Base-by-base conservation (phyloP, 768 basidiomycete genomes). In the Termitomyces sp. region DNA sequence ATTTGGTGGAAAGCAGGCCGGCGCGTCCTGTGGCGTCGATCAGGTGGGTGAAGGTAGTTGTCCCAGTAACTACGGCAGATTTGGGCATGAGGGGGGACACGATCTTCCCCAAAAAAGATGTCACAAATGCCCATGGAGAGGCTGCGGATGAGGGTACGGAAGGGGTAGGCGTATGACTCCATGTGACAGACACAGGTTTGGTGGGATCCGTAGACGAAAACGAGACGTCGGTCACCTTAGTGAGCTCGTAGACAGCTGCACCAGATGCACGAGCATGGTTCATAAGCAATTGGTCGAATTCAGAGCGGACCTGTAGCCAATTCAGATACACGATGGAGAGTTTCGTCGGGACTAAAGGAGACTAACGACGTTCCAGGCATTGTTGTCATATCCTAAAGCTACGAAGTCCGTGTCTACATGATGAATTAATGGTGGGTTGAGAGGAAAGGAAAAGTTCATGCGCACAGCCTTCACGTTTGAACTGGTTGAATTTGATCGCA, bases 1-100 rank as follows among this genome's bases (percentile, higher is more conserved):
- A 90, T 50, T 78, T 81, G 13, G 83, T 84, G 7, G 88, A 90
- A 73, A 92, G 76, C 55, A 92, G 66, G 0, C 90, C 90, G 1
- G 82, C 76, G n/a, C 90, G 83, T 44, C 90, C 90, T 15, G 86
- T 85, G 8, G 90, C 90, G 68, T 92, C 90, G 22, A 92, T 80
- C 28, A 92, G 70, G 65, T 87, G 84, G 48, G 84, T 81, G 60
- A 91, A 92, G 1, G 77, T 76, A 16, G 87, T 89, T 32, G 78
- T 78, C 11, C 86, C 83, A 9, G 75, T 76, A 39, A 78, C 65
- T 8, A 63, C 56, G 4, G 57, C 46, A 2, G 70, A 52, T 15
- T 66, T 39, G 22, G 58, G 33, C 38, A 59, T 45, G 59, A 59
- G 65, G 53, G 45, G 52, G 42, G 54, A 45, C 58, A 46, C 60